phyloP scores from a whole-genome alignment of 108 stramenopile genomes.

The Aurantiochytrium sp. region DNA sequence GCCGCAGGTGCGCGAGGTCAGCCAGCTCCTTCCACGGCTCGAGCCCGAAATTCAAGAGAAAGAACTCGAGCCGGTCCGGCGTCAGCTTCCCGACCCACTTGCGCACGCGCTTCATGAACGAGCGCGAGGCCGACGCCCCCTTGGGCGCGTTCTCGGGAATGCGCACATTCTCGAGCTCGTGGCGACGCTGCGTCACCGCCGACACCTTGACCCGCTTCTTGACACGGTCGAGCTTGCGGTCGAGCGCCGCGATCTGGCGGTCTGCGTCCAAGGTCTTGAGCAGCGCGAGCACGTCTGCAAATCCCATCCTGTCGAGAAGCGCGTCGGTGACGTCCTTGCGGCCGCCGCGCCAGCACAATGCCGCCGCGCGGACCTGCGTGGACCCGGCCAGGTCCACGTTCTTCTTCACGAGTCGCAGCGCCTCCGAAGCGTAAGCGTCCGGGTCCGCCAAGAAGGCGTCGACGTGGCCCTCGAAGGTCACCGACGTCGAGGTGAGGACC shows the following conservation, averaged over 20 bases:
- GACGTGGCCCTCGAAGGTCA: not conserved
- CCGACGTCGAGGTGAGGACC: not conserved
- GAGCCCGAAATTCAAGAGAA: not conserved
- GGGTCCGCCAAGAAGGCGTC: not conserved
- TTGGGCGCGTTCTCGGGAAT: not conserved
- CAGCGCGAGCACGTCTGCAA: not conserved
- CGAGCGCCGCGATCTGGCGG: not conserved
- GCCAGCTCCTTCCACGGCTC: constrained; percentile 4
- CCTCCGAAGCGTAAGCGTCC: not conserved
- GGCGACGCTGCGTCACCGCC: not conserved
- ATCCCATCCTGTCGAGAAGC: not conserved
- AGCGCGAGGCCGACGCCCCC: not conserved
- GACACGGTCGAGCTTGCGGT: not conserved
- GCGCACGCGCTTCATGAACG: constrained; percentile 22
- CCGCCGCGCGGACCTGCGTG: not conserved
- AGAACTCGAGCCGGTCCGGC: not conserved
- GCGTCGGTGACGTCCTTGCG: not conserved
- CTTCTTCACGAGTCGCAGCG: not conserved
- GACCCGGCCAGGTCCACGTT: not conserved
- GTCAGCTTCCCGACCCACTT: not conserved
- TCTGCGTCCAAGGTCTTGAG: not conserved
- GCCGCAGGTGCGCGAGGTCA: not conserved
- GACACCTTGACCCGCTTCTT: not conserved
- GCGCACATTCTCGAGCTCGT: not conserved
- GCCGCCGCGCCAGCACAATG: not conserved